phyloP scores from a whole-genome alignment of 2,329 filamentous ascomycete genomes.

The Canariomyces notabilis region DNA sequence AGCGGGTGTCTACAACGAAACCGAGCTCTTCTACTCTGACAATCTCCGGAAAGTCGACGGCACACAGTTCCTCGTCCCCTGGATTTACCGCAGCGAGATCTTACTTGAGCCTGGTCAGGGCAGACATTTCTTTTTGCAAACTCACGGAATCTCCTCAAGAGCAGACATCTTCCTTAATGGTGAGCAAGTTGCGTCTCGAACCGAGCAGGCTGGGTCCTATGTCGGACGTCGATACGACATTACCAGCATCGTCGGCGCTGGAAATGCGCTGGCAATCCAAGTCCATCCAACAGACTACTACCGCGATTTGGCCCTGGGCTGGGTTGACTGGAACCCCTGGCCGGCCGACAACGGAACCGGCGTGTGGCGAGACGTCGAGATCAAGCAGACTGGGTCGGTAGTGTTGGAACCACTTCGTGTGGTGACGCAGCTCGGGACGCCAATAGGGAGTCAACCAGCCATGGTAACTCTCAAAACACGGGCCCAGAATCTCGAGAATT shows the following conservation, averaged over 20 bases:
- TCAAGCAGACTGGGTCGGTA: conserved; percentile 51
- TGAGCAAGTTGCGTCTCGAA: conserved; percentile 42
- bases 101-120: conserved; percentile 29
- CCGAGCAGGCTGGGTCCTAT: conserved; percentile 51
- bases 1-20: conserved; percentile 47
- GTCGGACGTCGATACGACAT: conserved; percentile 52
- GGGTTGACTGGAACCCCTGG: conserved; percentile 59
- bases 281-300: conserved; percentile 56
- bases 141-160: conserved; percentile 55
- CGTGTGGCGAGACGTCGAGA: conserved; percentile 54
- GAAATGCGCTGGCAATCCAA: conserved; percentile 49
- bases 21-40: conserved; percentile 51
- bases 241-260: conserved; percentile 36
- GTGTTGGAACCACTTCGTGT: conserved; percentile 42
- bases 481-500: conserved; percentile 38
- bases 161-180: conserved; percentile 59
- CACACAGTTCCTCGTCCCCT: conserved; percentile 47
- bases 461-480: conserved; percentile 36
- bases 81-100: conserved; percentile 56
- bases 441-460: conserved; percentile 28
- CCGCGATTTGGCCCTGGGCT: conserved; percentile 54
- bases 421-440: conserved; percentile 36
- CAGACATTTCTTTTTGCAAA: conserved; percentile 48
- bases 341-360: conserved; percentile 59
- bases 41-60: conserved; percentile 39